phyloP scores from a whole-genome alignment of 805 yeast genomes.

The Myxozyma kluyveri region DNA sequence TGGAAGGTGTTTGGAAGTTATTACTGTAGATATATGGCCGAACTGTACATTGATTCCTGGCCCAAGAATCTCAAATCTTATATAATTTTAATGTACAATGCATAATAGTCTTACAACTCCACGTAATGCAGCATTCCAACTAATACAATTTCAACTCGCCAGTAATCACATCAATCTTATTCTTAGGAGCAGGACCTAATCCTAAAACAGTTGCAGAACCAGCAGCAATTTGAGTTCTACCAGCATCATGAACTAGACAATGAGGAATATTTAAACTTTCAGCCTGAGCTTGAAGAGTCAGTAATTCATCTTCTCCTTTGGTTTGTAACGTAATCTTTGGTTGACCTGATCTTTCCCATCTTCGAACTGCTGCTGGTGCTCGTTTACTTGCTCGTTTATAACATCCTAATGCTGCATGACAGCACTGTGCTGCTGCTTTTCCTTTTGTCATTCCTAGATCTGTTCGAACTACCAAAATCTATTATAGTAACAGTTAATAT shows the following conservation, averaged over 20 bases:
- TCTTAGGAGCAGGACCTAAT: constrained; percentile 89
- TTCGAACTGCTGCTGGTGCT: constrained; percentile 59
- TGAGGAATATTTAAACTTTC: constrained; percentile 74
- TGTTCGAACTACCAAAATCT: constrained; percentile 80
- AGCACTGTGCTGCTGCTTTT: constrained; percentile 95
- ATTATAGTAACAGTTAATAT: background rate
- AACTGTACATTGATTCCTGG: too few species aligned
- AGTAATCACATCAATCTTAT: constrained; percentile 75
- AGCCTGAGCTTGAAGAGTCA: constrained; percentile 74
- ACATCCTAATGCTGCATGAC: constrained; percentile 94
- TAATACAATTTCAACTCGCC: constrained; percentile 72
- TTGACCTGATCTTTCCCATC: constrained; percentile 86
- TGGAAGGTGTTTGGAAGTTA: too few species aligned
- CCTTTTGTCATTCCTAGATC: constrained; percentile 94
- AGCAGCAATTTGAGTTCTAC: constrained; percentile 93
- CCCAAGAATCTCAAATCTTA: too few species aligned
- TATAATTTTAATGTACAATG: background rate
- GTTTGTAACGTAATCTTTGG: constrained; percentile 83
- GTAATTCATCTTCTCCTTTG: constrained; percentile 65
- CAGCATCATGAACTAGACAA: constrained; percentile 88
- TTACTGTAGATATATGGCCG: too few species aligned
- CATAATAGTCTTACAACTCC: background rate
- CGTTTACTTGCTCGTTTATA: constrained; percentile 58
- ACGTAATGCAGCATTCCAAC: constrained; percentile 4
- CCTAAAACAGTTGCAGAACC: constrained; percentile 97